Evolutionary conservation across 176 grass and related monocot species (phyloP).

Genomic region (Cenchrus americanus): DNA sequence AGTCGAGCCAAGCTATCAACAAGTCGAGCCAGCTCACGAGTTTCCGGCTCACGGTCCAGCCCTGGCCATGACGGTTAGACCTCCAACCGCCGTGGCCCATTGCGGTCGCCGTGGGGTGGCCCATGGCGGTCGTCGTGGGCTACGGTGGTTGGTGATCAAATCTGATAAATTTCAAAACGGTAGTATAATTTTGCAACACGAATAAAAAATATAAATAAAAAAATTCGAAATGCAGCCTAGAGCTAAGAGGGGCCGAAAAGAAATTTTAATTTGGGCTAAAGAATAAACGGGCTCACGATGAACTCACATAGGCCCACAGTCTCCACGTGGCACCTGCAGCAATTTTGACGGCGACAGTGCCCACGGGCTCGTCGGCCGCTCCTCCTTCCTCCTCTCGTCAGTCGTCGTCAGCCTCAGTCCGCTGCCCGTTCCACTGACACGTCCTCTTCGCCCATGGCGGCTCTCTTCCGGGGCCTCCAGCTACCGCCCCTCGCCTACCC

Average conservation of each 20-base stretch:
- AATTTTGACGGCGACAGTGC: not conserved
- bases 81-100: too few relatives aligned
- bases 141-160: too few relatives aligned
- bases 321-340: not conserved
- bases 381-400: not conserved
- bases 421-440: not conserved
- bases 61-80: too few relatives aligned
- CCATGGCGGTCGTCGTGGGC: too few relatives aligned
- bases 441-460: constrained; percentile 45
- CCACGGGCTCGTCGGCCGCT: not conserved
- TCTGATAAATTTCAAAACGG: too few relatives aligned
- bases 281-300: not conserved
- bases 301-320: not conserved
- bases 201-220: too few relatives aligned
- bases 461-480: constrained; percentile 31
- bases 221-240: not conserved
- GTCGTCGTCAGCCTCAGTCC: not conserved
- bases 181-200: too few relatives aligned
- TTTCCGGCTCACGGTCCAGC: too few relatives aligned
- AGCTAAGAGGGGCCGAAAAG: not conserved
- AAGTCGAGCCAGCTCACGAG: too few relatives aligned
- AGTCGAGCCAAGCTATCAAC: too few relatives aligned
- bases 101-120: too few relatives aligned
- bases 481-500: constrained; percentile 40
- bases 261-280: not conserved